Evolutionary conservation across 805 yeast species (phyloP).

Genomic region (Pichia gijzeniarum): DNA sequence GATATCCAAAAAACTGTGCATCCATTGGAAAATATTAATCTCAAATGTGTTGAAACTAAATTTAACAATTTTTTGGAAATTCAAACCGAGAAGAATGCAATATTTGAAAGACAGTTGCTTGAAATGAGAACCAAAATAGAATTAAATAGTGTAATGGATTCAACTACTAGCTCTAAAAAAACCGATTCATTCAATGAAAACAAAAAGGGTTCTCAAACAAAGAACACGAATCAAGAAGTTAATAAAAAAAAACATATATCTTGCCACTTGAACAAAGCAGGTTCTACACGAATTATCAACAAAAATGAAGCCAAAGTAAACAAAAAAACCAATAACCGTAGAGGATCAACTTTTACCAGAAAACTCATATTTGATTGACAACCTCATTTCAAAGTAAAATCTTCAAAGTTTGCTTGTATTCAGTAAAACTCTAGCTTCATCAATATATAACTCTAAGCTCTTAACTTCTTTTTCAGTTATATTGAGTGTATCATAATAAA

Average conservation of each 20-base stretch:
- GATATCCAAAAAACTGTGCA: not conserved
- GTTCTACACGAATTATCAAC: not conserved
- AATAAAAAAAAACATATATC: not conserved
- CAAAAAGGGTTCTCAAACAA: not conserved
- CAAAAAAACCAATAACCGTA: not conserved
- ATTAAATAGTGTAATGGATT: not conserved
- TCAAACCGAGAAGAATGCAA: not conserved
- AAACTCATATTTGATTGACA: slow-evolving; percentile 4
- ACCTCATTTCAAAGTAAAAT: not conserved
- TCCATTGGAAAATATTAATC: not conserved
- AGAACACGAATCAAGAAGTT: no score
- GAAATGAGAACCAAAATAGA: not conserved
- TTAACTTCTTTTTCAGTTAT: slow-evolving; percentile 4
- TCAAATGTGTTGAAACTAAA: not conserved
- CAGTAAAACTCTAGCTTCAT: slow-evolving; percentile 3
- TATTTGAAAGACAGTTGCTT: not conserved
- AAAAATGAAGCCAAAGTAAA: not conserved
- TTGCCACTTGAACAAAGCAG: not conserved
- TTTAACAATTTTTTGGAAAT: not conserved
- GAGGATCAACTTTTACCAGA: slow-evolving; percentile 4
- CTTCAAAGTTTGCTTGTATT: not conserved
- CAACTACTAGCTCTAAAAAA: not conserved
- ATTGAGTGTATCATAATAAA: slow-evolving; percentile 43
- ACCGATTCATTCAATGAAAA: not conserved
- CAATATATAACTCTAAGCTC: slow-evolving; percentile 12